Conservation (phyloP, 177 flowering plant genomes). For the Vitis hybrid region DNA sequence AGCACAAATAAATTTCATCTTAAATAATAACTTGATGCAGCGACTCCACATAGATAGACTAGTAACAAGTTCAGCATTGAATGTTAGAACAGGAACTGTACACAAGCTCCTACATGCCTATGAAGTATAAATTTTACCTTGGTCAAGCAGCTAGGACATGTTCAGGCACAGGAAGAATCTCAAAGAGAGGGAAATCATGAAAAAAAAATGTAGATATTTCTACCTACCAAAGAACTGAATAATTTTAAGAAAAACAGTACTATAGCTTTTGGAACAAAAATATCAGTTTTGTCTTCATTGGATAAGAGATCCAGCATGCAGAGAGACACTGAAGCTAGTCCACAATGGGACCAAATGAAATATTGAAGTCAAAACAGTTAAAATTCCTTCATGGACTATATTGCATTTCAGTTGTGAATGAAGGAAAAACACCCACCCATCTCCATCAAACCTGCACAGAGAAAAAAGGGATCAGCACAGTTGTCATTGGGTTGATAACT, state of each 20-base stretch:
- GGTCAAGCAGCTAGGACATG: not conserved
- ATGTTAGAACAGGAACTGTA: not conserved
- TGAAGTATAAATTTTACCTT: not conserved
- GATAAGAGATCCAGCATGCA: not conserved
- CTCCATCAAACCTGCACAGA: constrained; percentile 97
- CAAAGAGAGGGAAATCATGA: not conserved
- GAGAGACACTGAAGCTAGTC: not conserved
- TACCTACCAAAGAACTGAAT: too few relatives aligned
- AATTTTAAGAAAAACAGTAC: too few relatives aligned
- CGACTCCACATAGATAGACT: not conserved
- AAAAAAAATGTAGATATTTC: too few relatives aligned
- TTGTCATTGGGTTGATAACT: not conserved
- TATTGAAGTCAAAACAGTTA: not conserved
- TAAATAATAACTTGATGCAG: not conserved
- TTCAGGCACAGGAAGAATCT: not conserved
- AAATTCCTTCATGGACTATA: not conserved
- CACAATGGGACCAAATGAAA: not conserved
- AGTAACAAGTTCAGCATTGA: not conserved
- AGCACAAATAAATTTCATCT: not conserved
- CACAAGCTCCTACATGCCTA: not conserved
- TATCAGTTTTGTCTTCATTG: not conserved
- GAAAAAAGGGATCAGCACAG: constrained; percentile 4
- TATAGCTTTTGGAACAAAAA: not conserved
- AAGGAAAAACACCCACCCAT: constrained; percentile 65
- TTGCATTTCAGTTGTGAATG: constrained; percentile 1